Base-by-base conservation (phyloP, 1,284 basidiomycete species). In the Phellopilus nigrolimitatus region DNA sequence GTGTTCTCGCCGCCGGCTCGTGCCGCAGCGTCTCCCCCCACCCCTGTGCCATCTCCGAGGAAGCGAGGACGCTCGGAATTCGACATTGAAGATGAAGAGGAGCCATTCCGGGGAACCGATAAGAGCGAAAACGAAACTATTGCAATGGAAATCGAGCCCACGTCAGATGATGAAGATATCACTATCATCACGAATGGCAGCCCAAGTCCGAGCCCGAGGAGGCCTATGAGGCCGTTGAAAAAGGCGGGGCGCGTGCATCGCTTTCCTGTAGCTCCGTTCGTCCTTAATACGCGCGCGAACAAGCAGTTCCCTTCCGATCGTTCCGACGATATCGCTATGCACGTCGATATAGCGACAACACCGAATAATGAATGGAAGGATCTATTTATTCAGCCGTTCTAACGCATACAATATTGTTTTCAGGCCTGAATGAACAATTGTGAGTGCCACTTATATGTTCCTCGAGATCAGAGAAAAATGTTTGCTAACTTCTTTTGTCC, bases 11-110 rank as follows among this genome's bases (percentile, higher is more conserved):
- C 64, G 7, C 53, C 49, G n/a, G 8, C 17, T 7, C 44, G 19
- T n/a, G 43, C 39, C 17, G 44, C 49, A 6, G 54, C 59, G 38
- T 59, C 57, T 31, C 47, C 37, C 45, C 59, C 66, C 54, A 54
- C 59, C 21, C 65, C 68, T 48, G 54, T 59, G n/a, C 56, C 65
- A 1, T 70, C 66, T 50, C 65, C 66, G 27, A 61, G 59, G 21
- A 68, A 68, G 59, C 68, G 67, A 13, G 66, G 67, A 57, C 61
- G 58, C 40, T 49, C 55, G 13, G 55, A 61, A 51, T 46, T 51
- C 48, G 65, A 66, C 58, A 47, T 55, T 49, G 58, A 43, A 8
- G 21, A 56, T 54, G 60, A 60, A 47, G 56, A 60, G 47, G 52
- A 58, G 21, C 24, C 25, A 24, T 24, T 34, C 57, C 42, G 42